Evolutionary conservation across 2,329 filamentous ascomycete species (phyloP), one percentile per base, ranked within the genome.

Genomic region (Colletotrichum spaethianum): DNA sequence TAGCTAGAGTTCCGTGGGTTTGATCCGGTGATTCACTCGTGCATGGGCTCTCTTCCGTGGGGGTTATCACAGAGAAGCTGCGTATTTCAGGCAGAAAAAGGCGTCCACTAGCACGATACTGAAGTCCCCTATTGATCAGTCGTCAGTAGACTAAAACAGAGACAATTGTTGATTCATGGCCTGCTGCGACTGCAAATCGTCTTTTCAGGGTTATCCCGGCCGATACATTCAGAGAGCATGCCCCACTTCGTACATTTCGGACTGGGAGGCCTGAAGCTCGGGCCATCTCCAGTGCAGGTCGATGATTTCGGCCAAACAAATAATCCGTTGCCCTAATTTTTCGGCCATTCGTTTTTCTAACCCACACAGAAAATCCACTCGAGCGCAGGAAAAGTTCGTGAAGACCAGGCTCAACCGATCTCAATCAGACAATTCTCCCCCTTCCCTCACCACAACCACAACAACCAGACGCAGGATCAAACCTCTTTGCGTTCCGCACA

Each of bases 391-490:
- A 64, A 72, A 70, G 56, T 71, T 53, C 36, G 61, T 63, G 67
- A 71, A 65, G 38, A 33, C 18, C 46, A 66, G 46, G 63, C 67
- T 42, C 56, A 65, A 64, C 12, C 40, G 65, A 71, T 71, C 62
- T 73, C 70, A 67, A 44, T 62, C 60, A 40, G 52, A 23, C 64
- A 73, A 68, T 53, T 33, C 23, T 18, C 26, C 26, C 56, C 46
- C 56, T 46, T 53, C 71, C 60, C 61, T 68, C 70, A 73, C 64
- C 70, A 73, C 70, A 70, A 52, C 76, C 69, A 74, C 65, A 73
- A 67, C 76, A 74, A 77, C 77, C 79, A 82, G 88, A 90, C 94
- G 94, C 93, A 96, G 94, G 94, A 96, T 96, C 93, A 87, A 87
- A 96, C 86, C 79, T 89, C 87, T 89, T 89, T 89, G 87, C 87